Base-by-base conservation (phyloP, 1,284 basidiomycete species). In the Ceratorhiza oryzae-sativae region DNA sequence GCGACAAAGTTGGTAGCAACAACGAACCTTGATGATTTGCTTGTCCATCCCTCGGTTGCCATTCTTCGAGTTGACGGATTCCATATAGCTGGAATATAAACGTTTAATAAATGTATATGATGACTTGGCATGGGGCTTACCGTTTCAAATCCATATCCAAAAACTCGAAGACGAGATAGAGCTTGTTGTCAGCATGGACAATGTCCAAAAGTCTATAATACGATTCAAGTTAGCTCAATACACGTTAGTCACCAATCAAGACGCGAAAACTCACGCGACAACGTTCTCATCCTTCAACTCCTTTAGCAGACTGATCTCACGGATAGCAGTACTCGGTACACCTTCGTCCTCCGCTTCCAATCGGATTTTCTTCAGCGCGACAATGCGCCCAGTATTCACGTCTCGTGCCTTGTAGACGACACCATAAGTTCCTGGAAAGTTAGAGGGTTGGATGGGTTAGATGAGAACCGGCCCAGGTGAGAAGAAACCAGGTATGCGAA, bases 311-410 rank as follows among this genome's bases (percentile, higher is more conserved):
- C 93, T 95, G 81, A 99, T 98, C 84, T 99, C 97, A 68, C 97
- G 88, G 79, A 99, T 97, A 72, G 97, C 97, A 15, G 97, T 99
- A 77, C 92, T 94, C 4, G 97, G 97, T 20, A 98, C 97, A 25
- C 97, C 97, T 79, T 99, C 95, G 77, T 97, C 97, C 82, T 99
- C 97, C 20, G 95, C 94, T 81, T 99, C 97, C 42, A 99, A 88
- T 72, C 97, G 88, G 78, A 99, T 99, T 86, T 99, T 98, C 87
- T 99, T 99, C 78, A 96, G 84, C 59, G 95, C 95, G 63, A 95
- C 96, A 77, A 94, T 88, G 81, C 88, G 79, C 82, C 93, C 88
- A 65, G 88, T 88, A 76, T 82, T 84, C 79, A 89, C 81, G 80
- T 94, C 88, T 79, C 89, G 88, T 75, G 90, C 94, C 81, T 95